Percentiles rank a stretch among this genome's conserved stretches.
phyloP scores from a whole-genome alignment of 2,329 filamentous ascomycete genomes.

The Pyrenophora graminea region DNA sequence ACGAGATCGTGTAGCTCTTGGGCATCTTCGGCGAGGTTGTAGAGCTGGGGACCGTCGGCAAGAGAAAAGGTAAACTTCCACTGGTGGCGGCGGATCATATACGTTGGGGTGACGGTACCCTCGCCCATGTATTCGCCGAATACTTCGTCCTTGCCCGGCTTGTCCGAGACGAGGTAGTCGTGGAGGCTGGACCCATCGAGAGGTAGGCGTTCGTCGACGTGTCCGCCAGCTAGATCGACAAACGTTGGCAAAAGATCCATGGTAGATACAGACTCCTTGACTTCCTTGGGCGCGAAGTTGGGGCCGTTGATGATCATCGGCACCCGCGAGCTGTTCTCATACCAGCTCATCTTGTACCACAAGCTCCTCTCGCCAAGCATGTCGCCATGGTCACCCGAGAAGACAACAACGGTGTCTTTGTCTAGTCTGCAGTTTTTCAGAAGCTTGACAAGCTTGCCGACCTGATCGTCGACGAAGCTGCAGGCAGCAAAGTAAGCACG shows the following conservation, averaged over 20 bases:
- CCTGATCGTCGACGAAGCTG: conserved; percentile 91
- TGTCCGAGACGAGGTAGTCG: conserved; percentile 42
- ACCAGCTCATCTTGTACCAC: conserved; percentile 99
- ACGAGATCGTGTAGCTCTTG: conserved; percentile 75
- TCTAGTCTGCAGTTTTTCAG: conserved; percentile 79
- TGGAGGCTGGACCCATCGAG: conserved; percentile 80
- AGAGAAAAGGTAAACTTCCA: conserved; percentile 94
- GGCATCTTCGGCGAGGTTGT: conserved; percentile 76
- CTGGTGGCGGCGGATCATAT: conserved; percentile 88
- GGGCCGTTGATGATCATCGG: conserved; percentile 84
- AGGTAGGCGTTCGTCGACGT: conserved; percentile 71
- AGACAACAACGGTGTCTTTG: conserved; percentile 87
- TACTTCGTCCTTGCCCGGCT: conserved; percentile 78
- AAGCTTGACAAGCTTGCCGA: conserved; percentile 78
- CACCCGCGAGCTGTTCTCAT: conserved; percentile 86
- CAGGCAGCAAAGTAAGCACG: conserved; percentile 92
- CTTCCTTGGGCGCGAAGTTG: conserved; percentile 73
- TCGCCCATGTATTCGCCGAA: conserved; percentile 95
- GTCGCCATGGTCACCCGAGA: conserved; percentile 91
- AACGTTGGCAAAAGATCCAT: conserved; percentile 89
- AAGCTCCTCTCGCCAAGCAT: conserved; percentile 92
- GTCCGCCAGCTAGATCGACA: conserved; percentile 76
- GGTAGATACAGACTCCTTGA: conserved; percentile 84
- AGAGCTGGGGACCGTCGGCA: conserved; percentile 82
- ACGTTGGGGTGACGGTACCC: conserved; percentile 82